phyloP scores from a whole-genome alignment of 176 grass and related monocot species.

The Coix lacrymajobi region DNA sequence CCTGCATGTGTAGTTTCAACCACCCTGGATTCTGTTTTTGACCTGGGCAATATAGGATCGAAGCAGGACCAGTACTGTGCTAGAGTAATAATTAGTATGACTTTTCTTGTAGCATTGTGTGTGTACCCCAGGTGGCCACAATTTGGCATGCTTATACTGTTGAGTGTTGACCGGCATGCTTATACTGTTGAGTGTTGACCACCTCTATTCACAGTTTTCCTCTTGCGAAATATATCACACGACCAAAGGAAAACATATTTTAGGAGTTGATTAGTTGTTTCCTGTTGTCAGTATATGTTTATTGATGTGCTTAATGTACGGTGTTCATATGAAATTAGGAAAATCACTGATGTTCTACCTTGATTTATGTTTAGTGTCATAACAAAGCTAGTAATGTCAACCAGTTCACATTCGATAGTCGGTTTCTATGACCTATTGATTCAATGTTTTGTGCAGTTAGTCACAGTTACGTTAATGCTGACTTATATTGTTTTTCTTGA shows the following conservation, averaged over 20 bases:
- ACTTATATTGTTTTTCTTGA: not conserved
- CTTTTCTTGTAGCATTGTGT: not conserved
- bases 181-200: not conserved
- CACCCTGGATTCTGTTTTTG: conserved; percentile 8
- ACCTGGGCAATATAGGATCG: not conserved
- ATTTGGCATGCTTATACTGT: not conserved
- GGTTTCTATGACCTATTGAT: not conserved
- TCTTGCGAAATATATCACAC: not conserved
- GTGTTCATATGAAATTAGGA: not conserved
- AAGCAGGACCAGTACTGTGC: not conserved
- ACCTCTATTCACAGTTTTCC: not conserved
- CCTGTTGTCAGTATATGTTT: not conserved
- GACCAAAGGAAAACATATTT: not conserved
- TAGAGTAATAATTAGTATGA: not conserved
- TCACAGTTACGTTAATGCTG: not conserved
- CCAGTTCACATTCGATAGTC: not conserved
- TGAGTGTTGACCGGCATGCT: not conserved
- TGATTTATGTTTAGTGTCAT: conserved; percentile 3
- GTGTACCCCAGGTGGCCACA: not conserved
- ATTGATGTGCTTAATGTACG: not conserved
- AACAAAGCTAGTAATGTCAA: not conserved
- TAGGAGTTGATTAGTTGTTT: not conserved
- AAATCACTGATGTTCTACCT: not conserved
- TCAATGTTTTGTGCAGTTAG: not conserved
- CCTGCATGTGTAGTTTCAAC: not conserved